These are phyloP conservation scores for Quercus wislizeni DNA, from an alignment of 306 rosid species.

Conservation along the genomic window DNA sequence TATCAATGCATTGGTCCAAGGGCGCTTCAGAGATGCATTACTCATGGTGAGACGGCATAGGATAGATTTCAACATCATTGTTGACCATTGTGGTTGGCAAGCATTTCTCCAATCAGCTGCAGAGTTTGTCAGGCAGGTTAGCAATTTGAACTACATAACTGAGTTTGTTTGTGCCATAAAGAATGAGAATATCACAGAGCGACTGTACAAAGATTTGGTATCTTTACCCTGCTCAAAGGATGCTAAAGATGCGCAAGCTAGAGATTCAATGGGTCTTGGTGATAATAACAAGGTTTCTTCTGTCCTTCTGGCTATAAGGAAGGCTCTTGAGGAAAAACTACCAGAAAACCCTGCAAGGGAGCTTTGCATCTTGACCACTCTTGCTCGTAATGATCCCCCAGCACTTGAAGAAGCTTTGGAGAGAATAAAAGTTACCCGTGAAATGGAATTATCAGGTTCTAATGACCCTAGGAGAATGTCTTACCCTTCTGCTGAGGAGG, in stretches of 20 bases:
- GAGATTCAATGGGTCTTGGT: constrained; percentile 30
- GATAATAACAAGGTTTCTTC: constrained; percentile 70
- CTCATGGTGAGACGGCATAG: constrained; percentile 94
- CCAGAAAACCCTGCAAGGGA: constrained; percentile 82
- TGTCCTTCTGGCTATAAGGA: constrained; percentile 69
- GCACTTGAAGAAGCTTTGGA: constrained; percentile 92
- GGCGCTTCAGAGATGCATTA: constrained; percentile 81
- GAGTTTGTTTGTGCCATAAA: constrained; percentile 93
- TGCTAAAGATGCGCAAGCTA: constrained; percentile 36
- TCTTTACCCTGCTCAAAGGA: constrained; percentile 42
- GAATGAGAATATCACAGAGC: constrained; percentile 64
- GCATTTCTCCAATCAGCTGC: constrained; percentile 72
- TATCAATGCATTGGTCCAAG: constrained; percentile 69
- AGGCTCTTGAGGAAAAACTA: constrained; percentile 75
- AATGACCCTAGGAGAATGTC: constrained; percentile 47
- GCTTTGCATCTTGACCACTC: constrained; percentile 91
- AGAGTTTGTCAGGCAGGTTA: constrained; percentile 81
- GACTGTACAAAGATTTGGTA: constrained; percentile 53
- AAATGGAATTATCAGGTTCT: constrained; percentile 70
- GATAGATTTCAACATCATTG: constrained; percentile 88
- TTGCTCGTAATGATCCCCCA: constrained; percentile 94
- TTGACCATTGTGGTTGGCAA: constrained; percentile 78
- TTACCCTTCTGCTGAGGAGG: constrained; percentile 91
- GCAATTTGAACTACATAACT: constrained; percentile 80
- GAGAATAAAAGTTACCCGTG: constrained; percentile 79